These are phyloP conservation scores for Volutella citrinella DNA, from an alignment of 2,329 filamentous ascomycete genomes.

Conservation along the genomic window DNA sequence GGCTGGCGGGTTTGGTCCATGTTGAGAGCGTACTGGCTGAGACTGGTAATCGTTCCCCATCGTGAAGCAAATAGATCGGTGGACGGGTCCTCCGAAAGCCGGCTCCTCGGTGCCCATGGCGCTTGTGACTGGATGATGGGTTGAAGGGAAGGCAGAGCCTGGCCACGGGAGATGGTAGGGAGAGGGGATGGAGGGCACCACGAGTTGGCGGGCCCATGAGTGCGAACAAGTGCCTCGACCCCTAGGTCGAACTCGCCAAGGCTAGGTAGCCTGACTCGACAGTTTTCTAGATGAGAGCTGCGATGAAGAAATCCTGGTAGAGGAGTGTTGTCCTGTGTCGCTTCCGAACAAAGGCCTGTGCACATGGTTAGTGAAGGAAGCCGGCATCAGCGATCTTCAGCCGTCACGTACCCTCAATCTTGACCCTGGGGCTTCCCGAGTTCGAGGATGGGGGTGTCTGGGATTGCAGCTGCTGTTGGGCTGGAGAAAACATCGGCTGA, in stretches of 20 bases:
- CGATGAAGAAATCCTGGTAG: conserved; percentile 20
- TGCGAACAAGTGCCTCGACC: conserved; percentile 33
- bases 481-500: conserved; percentile 1
- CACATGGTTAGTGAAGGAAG: conserved; percentile 5
- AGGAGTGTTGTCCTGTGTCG: conserved; percentile 22
- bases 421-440: conserved; percentile 34
- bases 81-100: conserved; percentile 7
- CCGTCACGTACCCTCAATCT: conserved; percentile 28
- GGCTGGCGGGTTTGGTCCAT: conserved; percentile 16
- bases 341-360: conserved; percentile 19
- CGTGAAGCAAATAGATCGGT: conserved; percentile 11
- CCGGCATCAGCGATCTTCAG: background rate
- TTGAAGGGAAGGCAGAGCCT: conserved; percentile 17
- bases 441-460: conserved; percentile 26
- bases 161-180: conserved; percentile 18
- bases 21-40: conserved; percentile 17
- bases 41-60: conserved; percentile 12
- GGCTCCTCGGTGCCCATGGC: conserved; percentile 15
- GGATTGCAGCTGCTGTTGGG: conserved; percentile 12
- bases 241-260: conserved; percentile 37
- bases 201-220: conserved; percentile 25
- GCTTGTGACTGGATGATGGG: conserved; percentile 11
- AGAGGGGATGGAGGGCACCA: conserved; percentile 29
- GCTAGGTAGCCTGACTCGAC: conserved; percentile 31
- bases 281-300: conserved; percentile 13